Conservation (phyloP, 345 rosid species). For the Limnanthes douglasii region DNA sequence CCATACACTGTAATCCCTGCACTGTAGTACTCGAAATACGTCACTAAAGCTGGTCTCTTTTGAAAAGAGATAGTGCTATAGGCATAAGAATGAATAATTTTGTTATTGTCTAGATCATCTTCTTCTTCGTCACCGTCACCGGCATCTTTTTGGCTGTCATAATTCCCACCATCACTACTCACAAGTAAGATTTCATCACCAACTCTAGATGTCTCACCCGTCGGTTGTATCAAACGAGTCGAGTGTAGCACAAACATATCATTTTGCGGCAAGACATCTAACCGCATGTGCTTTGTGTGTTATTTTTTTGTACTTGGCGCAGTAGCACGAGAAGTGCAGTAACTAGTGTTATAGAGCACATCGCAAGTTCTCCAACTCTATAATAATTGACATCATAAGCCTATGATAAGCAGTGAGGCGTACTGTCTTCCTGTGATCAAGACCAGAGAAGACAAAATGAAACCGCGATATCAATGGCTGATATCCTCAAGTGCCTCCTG, state of each 20-base stretch:
- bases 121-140: slow-evolving; percentile 52
- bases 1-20: slow-evolving; percentile 89
- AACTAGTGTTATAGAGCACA: slow-evolving; percentile 73
- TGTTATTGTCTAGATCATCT: slow-evolving; percentile 67
- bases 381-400: slow-evolving; percentile 36
- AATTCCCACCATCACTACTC: slow-evolving; percentile 13
- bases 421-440: slow-evolving; percentile 81
- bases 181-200: slow-evolving; percentile 9
- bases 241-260: slow-evolving; percentile 83
- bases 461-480: slow-evolving; percentile 63
- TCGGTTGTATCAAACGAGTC: slow-evolving; percentile 48
- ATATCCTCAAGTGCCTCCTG: slow-evolving; percentile 75
- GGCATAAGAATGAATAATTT: slow-evolving; percentile 55
- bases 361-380: slow-evolving; percentile 83
- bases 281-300: slow-evolving; percentile 88
- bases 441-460: slow-evolving; percentile 47
- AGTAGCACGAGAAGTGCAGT: slow-evolving; percentile 45
- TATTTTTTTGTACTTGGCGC: slow-evolving; percentile 72
- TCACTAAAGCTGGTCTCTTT: slow-evolving; percentile 90
- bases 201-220: slow-evolving; percentile 49
- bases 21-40: slow-evolving; percentile 77
- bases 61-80: slow-evolving; percentile 72
- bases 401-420: slow-evolving; percentile 65
- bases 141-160: slow-evolving; percentile 28
- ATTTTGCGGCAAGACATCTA: slow-evolving; percentile 82